Evolutionary conservation across 2,329 filamentous ascomycete genomes (phyloP), one percentile per base, ranked within the genome.

Genomic region (Pseudonectria buxi): DNA sequence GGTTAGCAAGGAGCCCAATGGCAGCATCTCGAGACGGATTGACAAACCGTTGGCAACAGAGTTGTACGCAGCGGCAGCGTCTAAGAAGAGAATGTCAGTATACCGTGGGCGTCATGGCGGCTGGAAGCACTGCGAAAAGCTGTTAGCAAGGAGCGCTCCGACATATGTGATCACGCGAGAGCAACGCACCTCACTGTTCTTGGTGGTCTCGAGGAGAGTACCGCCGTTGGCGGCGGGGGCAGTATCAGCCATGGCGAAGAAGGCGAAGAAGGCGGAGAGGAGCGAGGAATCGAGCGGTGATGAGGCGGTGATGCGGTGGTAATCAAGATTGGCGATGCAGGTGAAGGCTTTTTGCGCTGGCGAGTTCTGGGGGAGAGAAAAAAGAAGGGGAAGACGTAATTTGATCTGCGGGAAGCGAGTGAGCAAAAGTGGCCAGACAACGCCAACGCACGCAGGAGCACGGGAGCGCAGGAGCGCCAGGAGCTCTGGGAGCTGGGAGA

Each of bases 181-280:
- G 30, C 40, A 43, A 63, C 68, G 38, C 52, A 72, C 72, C 72
- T 63, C 65, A 76, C 72, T 74, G 53, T 57, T 63, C 59, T 72
- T 74, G 53, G 71, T 61, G 46, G 59, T 54, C 46, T 72, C 61
- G 43, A 67, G 43, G 46, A 62, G 57, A 49, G 67, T 63, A 49
- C 50, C 61, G 55, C 68, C 69, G 59, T 72, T 73, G 59, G 59
- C 56, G 53, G 60, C 51, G 22, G 53, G 51, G 38, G 58, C 51
- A 46, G 56, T 39, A 42, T 52, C 49, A 30, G 49, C 46, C 49
- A 51, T 51, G 37, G 49, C 33, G 45, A 45, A 30, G 36, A 27
- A 43, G 37, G 49, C 33, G 45, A 45, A 30, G 36, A 27, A 43
- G 34, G 32, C 26, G 35, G 22, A 28, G 27, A 36, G 18, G 28